Evolutionary conservation across 2,329 filamentous ascomycete genomes (phyloP).

Genomic region (Cryoendolithus antarcticus): DNA sequence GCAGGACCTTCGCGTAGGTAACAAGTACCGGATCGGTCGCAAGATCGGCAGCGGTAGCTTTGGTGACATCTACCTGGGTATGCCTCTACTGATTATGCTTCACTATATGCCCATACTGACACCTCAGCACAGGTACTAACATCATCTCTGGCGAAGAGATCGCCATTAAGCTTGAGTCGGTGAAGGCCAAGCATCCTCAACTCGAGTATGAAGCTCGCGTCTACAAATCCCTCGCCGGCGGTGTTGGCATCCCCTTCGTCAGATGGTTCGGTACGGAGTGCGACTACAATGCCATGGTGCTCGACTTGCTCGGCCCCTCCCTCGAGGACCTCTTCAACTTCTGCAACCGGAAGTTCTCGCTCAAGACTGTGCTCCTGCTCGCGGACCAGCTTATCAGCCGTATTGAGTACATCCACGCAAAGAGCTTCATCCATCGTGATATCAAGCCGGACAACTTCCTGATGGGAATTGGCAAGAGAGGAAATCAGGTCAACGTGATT

Average conservation of each 20-base stretch:
- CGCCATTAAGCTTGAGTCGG: conserved; percentile 97
- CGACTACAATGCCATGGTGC: conserved; percentile 99
- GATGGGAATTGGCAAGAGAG: conserved; percentile 97
- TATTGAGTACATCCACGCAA: conserved; percentile 99
- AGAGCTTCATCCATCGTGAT: conserved; percentile 98
- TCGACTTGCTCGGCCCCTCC: conserved; percentile 88
- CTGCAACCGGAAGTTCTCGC: conserved; percentile 98
- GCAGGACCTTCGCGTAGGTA: conserved; percentile 95
- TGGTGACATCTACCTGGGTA: conserved; percentile 90
- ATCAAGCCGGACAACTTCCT: conserved; percentile 99
- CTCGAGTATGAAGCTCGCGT: conserved; percentile 97
- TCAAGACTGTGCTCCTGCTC: conserved; percentile 93
- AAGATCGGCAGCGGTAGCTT: conserved; percentile 98
- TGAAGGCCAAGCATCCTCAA: conserved; percentile 98
- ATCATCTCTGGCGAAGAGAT: conserved; percentile 99
- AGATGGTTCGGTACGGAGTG: conserved; percentile 99
- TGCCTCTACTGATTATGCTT: conserved; percentile 13
- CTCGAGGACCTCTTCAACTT: conserved; percentile 99
- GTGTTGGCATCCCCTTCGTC: conserved; percentile 96
- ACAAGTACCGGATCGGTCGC: conserved; percentile 98
- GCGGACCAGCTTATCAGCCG: conserved; percentile 98
- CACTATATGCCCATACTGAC: conserved; percentile 1
- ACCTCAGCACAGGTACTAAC: conserved; percentile 60
- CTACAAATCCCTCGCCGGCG: conserved; percentile 78
- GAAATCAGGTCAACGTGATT: conserved; percentile 98